These are phyloP conservation scores for Leishmania martiniquensis DNA, from an alignment of 208 protist genomes.

Conservation along the genomic window DNA sequence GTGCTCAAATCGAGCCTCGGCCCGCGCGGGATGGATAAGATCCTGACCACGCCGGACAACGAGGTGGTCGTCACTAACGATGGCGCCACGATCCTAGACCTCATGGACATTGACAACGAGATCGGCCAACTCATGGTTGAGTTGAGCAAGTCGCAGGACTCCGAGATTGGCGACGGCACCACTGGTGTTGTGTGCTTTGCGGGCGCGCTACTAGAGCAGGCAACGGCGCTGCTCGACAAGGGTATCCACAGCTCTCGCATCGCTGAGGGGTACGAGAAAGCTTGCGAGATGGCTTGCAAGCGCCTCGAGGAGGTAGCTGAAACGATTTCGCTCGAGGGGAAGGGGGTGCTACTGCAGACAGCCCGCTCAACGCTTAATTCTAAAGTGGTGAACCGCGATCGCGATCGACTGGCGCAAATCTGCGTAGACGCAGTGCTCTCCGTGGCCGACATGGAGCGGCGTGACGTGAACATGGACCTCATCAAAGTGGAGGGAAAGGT, in stretches of 20 bases:
- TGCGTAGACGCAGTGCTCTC: constrained; percentile 98
- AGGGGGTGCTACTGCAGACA: constrained; percentile 95
- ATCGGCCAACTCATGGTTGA: constrained; percentile 99
- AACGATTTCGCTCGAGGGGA: constrained; percentile 70
- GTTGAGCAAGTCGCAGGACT: constrained; percentile 99
- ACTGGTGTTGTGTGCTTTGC: constrained; percentile 99
- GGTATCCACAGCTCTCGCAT: constrained; percentile 99
- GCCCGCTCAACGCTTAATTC: constrained; percentile 99
- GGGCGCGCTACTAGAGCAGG: constrained; percentile 98
- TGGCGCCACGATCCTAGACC: constrained; percentile 98
- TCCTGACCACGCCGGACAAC: constrained; percentile 98
- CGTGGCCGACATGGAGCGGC: constrained; percentile 98
- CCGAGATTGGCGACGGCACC: constrained; percentile 99
- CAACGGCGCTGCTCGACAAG: constrained; percentile 95
- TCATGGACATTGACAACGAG: constrained; percentile 99
- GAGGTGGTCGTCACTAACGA: constrained; percentile 99
- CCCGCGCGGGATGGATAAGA: constrained; percentile 98
- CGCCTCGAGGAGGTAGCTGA: constrained; percentile 94
- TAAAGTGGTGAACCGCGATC: constrained; percentile 98
- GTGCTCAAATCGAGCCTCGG: constrained; percentile 98
- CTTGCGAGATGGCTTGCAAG: constrained; percentile 95
- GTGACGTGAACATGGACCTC: constrained; percentile 99
- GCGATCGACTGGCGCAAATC: constrained; percentile 98
- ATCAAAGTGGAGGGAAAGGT: constrained; percentile 99
- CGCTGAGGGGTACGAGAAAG: constrained; percentile 98